Evolutionary conservation across 169 alveolate species (phyloP).

Genomic region (Pseudocohnilembus persalinus): DNA sequence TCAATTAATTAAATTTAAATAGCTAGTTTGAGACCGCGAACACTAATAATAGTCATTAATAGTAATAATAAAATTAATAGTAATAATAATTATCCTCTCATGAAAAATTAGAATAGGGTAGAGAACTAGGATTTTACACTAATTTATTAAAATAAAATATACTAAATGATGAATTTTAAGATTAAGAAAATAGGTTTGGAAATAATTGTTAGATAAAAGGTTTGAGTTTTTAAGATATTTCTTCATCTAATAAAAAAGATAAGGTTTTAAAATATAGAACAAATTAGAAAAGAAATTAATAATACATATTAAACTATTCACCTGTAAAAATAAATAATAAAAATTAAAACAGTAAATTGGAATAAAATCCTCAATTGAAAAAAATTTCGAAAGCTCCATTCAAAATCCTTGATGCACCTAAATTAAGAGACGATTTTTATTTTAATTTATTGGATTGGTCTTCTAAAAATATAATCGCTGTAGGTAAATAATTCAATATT

Average conservation of each 20-base stretch:
- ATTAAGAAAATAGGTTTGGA: neutral
- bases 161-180: neutral
- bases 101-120: neutral
- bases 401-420: conserved; percentile 85
- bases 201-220: too few species aligned
- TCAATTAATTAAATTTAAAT: too few species aligned
- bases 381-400: conserved; percentile 73
- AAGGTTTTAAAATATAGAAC: neutral
- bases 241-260: neutral
- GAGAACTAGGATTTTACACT: neutral
- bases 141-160: too few species aligned
- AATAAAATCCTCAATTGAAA: conserved; percentile 51
- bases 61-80: neutral
- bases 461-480: conserved; percentile 60
- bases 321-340: neutral
- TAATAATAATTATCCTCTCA: neutral
- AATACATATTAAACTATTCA: too few species aligned
- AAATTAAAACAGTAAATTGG: neutral
- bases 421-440: conserved; percentile 80
- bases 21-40: neutral
- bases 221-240: too few species aligned
- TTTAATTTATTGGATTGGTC: conserved; percentile 83
- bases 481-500: conserved; percentile 70
- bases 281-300: neutral
- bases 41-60: neutral